Percentiles rank a stretch among this genome's conserved stretches.
These are phyloP conservation scores for Arthrobotrys entomopaga DNA, from an alignment of 2,329 filamentous ascomycete species.

Conservation along the genomic window DNA sequence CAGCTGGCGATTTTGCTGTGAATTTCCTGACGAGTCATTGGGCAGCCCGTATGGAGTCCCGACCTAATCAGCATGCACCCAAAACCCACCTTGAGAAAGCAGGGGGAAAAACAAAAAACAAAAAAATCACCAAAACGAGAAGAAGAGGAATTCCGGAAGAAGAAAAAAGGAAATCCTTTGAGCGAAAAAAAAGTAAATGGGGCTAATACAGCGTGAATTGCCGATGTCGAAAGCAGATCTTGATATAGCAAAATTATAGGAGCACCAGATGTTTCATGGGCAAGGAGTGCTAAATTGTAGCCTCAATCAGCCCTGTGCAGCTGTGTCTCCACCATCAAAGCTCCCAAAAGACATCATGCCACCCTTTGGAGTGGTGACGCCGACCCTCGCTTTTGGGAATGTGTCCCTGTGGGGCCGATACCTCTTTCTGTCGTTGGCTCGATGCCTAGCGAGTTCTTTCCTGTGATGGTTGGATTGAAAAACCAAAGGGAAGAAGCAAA, in stretches of 20 bases:
- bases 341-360: constrained; percentile 53
- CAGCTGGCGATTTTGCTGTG: constrained; percentile 17
- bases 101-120: constrained; percentile 12
- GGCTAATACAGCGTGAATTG: constrained; percentile 30
- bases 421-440: constrained; percentile 46
- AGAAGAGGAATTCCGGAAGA: too few relatives aligned
- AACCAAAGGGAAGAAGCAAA: constrained; percentile 49
- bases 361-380: constrained; percentile 21
- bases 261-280: constrained; percentile 52
- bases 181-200: constrained; percentile 5
- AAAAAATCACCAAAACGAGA: not conserved
- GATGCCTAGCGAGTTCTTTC: constrained; percentile 53
- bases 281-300: constrained; percentile 43
- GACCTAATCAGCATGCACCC: constrained; percentile 27
- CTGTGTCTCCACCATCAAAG: constrained; percentile 46
- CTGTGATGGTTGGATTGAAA: constrained; percentile 39
- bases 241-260: constrained; percentile 56
- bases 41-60: constrained; percentile 31
- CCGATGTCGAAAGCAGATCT: constrained; percentile 55
- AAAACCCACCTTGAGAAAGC: constrained; percentile 18
- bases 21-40: constrained; percentile 49
- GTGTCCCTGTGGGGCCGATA: constrained; percentile 30
- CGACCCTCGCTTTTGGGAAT: constrained; percentile 39
- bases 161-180: constrained; percentile 1
- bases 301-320: constrained; percentile 54